Percentiles rank a stretch among this genome's conserved stretches.
phyloP scores from a whole-genome alignment of 768 basidiomycete genomes.

The Agaricus sinodeliciosus region DNA sequence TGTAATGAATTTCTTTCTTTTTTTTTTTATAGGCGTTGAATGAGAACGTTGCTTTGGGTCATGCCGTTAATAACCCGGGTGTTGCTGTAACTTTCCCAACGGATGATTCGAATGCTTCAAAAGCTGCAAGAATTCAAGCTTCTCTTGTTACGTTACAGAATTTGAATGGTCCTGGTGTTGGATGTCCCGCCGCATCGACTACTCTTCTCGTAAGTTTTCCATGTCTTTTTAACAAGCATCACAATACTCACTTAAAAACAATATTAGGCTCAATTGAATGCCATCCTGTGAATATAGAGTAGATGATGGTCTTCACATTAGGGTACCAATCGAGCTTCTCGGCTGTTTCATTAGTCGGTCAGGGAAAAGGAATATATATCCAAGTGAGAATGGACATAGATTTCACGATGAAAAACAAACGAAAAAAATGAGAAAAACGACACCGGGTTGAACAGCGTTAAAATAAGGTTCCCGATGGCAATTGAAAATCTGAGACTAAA shows the following conservation, averaged over 20 bases:
- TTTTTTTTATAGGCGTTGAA: conserved; percentile 29
- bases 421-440: neutral
- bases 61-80: conserved; percentile 54
- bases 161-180: conserved; percentile 57
- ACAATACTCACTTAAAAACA: neutral
- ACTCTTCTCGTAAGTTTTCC: conserved; percentile 40
- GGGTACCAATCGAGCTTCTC: neutral
- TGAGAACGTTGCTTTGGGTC: conserved; percentile 54
- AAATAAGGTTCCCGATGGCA: too few species aligned
- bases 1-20: neutral
- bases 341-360: too few species aligned
- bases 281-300: conserved; percentile 17
- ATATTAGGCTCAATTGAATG: conserved; percentile 21
- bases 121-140: conserved; percentile 52
- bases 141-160: conserved; percentile 66
- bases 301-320: too few species aligned
- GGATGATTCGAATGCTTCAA: conserved; percentile 45
- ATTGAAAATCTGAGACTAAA: too few species aligned
- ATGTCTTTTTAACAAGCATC: neutral
- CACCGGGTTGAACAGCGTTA: neutral
- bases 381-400: too few species aligned
- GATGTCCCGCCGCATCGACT: conserved; percentile 61
- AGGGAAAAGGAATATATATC: too few species aligned
- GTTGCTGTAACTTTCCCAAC: conserved; percentile 57
- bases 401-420: too few species aligned